phyloP scores from a whole-genome alignment of 2,329 filamentous ascomycete species.

The Aspergillus unguis region DNA sequence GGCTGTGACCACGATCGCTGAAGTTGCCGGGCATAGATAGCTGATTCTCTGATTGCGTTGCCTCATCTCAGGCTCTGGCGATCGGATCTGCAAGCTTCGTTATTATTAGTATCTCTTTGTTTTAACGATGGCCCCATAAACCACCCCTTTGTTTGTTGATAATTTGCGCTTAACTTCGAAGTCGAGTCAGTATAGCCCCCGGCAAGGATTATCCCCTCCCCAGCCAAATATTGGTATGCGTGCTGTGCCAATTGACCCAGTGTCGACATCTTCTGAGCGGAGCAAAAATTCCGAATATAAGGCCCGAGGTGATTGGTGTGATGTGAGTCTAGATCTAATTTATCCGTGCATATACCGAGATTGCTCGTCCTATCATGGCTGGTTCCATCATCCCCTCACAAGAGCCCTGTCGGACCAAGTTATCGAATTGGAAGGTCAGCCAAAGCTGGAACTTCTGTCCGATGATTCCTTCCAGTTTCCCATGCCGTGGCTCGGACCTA shows the following conservation, averaged over 20 bases:
- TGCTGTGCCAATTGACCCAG: background rate
- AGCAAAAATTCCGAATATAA: conserved; percentile 4
- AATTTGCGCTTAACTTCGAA: background rate
- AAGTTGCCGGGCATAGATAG: too few species aligned
- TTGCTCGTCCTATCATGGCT: conserved; percentile 4
- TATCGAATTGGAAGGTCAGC: conserved; percentile 4
- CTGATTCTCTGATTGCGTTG: too few species aligned
- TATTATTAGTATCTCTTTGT: conserved; percentile 1
- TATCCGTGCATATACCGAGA: conserved; percentile 10
- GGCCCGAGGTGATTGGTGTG: conserved; percentile 5
- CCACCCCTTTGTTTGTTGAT: background rate
- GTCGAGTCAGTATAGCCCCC: background rate
- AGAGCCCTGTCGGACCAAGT: conserved; percentile 7
- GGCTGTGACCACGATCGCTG: too few species aligned
- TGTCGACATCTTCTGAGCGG: background rate
- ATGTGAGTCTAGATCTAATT: conserved; percentile 12
- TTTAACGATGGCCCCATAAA: background rate
- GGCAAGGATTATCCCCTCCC: background rate
- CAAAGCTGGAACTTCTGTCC: background rate
- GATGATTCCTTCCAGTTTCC: background rate
- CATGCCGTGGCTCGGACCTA: conserved; percentile 11
- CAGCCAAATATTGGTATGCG: background rate
- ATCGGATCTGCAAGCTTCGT: conserved; percentile 18
- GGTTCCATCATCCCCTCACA: conserved; percentile 1
- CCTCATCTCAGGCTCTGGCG: conserved; percentile 10